Evolutionary conservation across 345 rosid species (phyloP).

Genomic region (Heritiera fomes): DNA sequence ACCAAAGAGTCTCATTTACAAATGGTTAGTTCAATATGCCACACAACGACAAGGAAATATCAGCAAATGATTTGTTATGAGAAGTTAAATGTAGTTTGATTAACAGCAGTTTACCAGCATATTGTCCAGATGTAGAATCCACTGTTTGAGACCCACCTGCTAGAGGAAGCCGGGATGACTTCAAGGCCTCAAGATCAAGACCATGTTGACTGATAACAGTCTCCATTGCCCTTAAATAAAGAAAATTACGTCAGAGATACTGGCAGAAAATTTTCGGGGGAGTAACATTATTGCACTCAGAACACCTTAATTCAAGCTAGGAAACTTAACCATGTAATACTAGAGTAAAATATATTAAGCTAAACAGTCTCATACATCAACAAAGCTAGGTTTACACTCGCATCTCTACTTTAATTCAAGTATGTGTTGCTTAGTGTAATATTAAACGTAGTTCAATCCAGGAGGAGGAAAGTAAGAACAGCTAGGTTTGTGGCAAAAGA

Average conservation of each 20-base stretch:
- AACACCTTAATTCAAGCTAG: neutral
- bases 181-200: slow-evolving; percentile 89
- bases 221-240: slow-evolving; percentile 85
- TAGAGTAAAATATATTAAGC: neutral
- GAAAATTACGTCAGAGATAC: slow-evolving; percentile 25
- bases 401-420: slow-evolving; percentile 4
- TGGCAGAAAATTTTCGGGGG: neutral
- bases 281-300: slow-evolving; percentile 7
- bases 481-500: neutral
- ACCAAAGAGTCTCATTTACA: slow-evolving; percentile 23
- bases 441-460: neutral
- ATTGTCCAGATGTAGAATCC: slow-evolving; percentile 60
- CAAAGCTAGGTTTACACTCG: neutral
- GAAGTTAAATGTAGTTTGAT: slow-evolving; percentile 5
- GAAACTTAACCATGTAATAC: neutral
- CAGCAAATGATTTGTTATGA: neutral
- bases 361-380: neutral
- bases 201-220: slow-evolving; percentile 90
- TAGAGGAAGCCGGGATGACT: slow-evolving; percentile 67
- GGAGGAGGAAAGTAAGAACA: neutral
- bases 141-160: slow-evolving; percentile 71
- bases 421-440: neutral
- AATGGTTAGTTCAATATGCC: slow-evolving; percentile 5
- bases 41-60: neutral
- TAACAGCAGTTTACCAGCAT: slow-evolving; percentile 57